phyloP scores from a whole-genome alignment of 106 monocot genomes.

The Agapanthus africanus region DNA sequence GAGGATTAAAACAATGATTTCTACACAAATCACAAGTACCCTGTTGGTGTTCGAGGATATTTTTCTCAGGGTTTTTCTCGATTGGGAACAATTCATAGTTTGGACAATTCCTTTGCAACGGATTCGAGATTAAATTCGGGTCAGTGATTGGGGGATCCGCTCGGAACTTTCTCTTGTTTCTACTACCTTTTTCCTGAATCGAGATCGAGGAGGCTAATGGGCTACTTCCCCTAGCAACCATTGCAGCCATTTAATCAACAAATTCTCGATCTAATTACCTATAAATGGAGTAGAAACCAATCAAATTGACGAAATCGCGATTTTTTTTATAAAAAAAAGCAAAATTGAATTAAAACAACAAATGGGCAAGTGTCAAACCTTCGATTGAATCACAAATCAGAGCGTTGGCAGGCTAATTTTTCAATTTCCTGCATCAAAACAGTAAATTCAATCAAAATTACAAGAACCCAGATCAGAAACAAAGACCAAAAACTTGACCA shows the following conservation, averaged over 20 bases:
- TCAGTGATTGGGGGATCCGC: constrained; percentile 50
- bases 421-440: constrained; percentile 1
- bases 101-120: constrained; percentile 18
- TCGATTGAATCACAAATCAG: not conserved
- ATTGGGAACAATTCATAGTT: constrained; percentile 30
- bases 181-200: constrained; percentile 57
- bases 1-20: constrained; percentile 6
- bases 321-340: not conserved
- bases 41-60: constrained; percentile 17
- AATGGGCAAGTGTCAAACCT: not conserved
- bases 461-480: constrained; percentile 1
- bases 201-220: constrained; percentile 31
- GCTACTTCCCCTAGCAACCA: constrained; percentile 37
- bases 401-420: not conserved
- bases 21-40: constrained; percentile 40
- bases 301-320: not conserved
- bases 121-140: constrained; percentile 16
- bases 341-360: not conserved
- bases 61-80: constrained; percentile 25
- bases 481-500: not conserved
- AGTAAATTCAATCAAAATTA: not conserved
- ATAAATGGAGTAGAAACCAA: not conserved
- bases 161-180: constrained; percentile 82
- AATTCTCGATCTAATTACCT: not conserved
- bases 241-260: constrained; percentile 30